Base-by-base conservation (phyloP, 208 protist genomes). In the Herpetomonas tarakana region DNA sequence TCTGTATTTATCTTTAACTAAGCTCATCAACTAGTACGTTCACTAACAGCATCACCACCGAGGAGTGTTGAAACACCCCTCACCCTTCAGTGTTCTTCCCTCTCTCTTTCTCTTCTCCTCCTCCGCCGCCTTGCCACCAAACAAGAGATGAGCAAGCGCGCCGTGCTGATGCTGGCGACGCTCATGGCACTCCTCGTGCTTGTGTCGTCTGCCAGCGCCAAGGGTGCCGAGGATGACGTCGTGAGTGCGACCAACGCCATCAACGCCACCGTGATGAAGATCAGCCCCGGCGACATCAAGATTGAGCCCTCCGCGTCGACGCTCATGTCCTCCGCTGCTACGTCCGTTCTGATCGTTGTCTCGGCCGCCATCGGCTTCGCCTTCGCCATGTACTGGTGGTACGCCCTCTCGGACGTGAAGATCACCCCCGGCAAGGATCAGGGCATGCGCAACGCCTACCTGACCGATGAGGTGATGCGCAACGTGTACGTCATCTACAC, bases 311-410 rank as follows among this genome's bases (percentile, higher is more conserved):
- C 52, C 27, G 25, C 14, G 21, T 31, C 46, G 41, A n/a, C 55
- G 38, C 27, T 86, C 29, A 74, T 88, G 64, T 79, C 78, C 45
- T 12, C 52, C 16, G 44, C 53, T 16, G 54, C 46, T 12, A 71
- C 71, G 0, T 83, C 74, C 19, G 11, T 71, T 24, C 51, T 92
- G 45, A 88, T 90, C 73, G 52, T 86, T 19, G 25, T 78, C 46
- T 69, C 82, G 22, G 35, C 81, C 19, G 74, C 75, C 14, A 51
- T 81, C 39, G 85, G 86, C 29, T 88, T 92, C 57, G 64, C 68
- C 25, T 90, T 86, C 62, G 82, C 77, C 47, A 89, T 90, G 80
- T 90, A 90, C 78, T 90, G 83, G 86, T 90, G 86, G 86, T 86
- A 84, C 58, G 76, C 71, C 14, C 69, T 76, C 11, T 81, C 81